A percentile compares a stretch with the other conserved stretches of the same genome.
phyloP scores from a whole-genome alignment of 176 grass and related monocot genomes.

The Dactylis glomerata region DNA sequence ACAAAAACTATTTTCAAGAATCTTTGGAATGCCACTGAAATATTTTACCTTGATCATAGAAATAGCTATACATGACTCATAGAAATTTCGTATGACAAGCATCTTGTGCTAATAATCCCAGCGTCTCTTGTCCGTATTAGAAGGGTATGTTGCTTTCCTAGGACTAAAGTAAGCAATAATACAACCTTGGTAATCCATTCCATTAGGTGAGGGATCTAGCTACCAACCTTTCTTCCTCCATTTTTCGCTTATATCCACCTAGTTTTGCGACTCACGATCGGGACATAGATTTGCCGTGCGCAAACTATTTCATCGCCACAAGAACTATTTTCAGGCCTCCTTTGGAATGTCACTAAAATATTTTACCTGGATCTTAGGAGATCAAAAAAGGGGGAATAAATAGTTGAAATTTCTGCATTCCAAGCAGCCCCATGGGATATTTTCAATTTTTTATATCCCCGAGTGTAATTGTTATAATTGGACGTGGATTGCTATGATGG shows the following conservation, averaged over 20 bases:
- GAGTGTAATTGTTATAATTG: not conserved
- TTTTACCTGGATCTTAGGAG: not conserved
- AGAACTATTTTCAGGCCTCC: not conserved
- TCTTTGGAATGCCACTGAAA: not conserved
- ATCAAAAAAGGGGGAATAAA: not conserved
- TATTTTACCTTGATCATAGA: not conserved
- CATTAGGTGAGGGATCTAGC: conserved; percentile 16
- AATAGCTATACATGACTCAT: no score
- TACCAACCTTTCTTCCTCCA: not conserved
- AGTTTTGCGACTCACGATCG: not conserved
- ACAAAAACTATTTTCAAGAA: not conserved
- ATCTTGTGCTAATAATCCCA: not conserved
- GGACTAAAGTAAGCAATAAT: not conserved
- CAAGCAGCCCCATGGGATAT: not conserved
- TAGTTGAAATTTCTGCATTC: not conserved
- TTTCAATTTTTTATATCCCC: not conserved
- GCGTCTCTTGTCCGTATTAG: not conserved
- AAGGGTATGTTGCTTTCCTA: conserved; percentile 6
- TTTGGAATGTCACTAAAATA: not conserved
- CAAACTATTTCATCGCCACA: not conserved
- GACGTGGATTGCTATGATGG: not conserved
- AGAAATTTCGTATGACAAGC: not conserved
- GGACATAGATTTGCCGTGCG: not conserved
- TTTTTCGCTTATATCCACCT: not conserved
- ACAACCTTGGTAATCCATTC: not conserved